phyloP scores from a whole-genome alignment of 441 rosid genomes.

The Mallotus repandus region DNA sequence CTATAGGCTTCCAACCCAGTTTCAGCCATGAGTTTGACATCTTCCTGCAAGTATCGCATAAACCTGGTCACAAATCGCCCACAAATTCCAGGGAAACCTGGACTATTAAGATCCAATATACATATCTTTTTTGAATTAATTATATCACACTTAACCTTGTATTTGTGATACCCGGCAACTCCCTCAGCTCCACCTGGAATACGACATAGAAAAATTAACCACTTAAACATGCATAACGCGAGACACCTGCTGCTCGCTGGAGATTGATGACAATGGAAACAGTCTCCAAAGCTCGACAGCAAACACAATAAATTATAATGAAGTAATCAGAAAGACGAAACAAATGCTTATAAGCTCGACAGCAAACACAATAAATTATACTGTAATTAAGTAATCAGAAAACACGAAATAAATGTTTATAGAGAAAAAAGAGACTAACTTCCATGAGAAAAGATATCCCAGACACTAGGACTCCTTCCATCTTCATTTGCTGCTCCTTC shows the following conservation, averaged over 20 bases:
- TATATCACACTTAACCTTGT: slow-evolving; percentile 38
- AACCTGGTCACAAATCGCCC: background rate
- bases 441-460: slow-evolving; percentile 53
- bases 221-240: background rate
- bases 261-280: background rate
- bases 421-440: slow-evolving; percentile 26
- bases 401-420: background rate
- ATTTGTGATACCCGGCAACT: slow-evolving; percentile 68
- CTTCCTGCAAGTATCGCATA: slow-evolving; percentile 43
- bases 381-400: too few relatives aligned
- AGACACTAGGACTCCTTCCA: slow-evolving; percentile 58
- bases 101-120: background rate
- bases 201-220: background rate
- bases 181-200: slow-evolving; percentile 55
- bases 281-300: background rate
- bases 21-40: slow-evolving; percentile 63
- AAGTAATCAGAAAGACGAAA: too few relatives aligned
- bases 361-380: too few relatives aligned
- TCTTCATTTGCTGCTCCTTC: slow-evolving; percentile 71
- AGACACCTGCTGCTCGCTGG: background rate
- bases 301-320: too few relatives aligned
- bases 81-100: background rate
- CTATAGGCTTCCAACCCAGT: slow-evolving; percentile 60
- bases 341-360: background rate
- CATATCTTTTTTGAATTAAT: background rate